Evolutionary conservation across 169 alveolate genomes (phyloP).

Genomic region (Perkinsus chesapeaki): DNA sequence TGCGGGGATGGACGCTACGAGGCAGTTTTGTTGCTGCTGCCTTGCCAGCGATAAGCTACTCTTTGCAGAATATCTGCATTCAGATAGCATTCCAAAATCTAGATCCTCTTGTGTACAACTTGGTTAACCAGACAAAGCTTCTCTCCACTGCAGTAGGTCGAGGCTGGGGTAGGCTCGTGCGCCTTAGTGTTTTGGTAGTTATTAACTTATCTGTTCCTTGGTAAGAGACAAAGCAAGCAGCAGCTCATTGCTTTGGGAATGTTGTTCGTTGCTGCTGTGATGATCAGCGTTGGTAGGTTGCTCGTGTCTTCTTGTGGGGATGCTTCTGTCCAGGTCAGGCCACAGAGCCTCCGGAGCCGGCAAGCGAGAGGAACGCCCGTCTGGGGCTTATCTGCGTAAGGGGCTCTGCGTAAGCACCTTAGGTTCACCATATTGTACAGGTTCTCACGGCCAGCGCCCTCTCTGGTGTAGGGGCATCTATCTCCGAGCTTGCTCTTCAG

Average conservation of each 20-base stretch:
- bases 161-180: neutral
- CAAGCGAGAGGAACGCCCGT: neutral
- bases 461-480: neutral
- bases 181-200: neutral
- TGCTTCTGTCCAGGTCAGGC: neutral
- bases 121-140: constrained; percentile 10
- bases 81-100: neutral
- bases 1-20: neutral
- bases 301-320: neutral
- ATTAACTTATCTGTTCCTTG: neutral
- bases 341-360: neutral
- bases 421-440: neutral
- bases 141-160: neutral
- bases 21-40: neutral
- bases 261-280: neutral
- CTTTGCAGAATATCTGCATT: constrained; percentile 3
- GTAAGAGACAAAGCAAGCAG: neutral
- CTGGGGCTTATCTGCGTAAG: neutral
- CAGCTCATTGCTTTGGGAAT: neutral
- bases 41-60: neutral
- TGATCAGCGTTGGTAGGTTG: neutral
- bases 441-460: neutral
- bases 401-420: neutral
- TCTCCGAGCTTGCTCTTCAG: neutral
- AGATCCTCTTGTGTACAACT: constrained; percentile 5